These are phyloP conservation scores for Talaromyces sp. DNA, from an alignment of 2,329 filamentous ascomycete genomes.

Conservation along the genomic window DNA sequence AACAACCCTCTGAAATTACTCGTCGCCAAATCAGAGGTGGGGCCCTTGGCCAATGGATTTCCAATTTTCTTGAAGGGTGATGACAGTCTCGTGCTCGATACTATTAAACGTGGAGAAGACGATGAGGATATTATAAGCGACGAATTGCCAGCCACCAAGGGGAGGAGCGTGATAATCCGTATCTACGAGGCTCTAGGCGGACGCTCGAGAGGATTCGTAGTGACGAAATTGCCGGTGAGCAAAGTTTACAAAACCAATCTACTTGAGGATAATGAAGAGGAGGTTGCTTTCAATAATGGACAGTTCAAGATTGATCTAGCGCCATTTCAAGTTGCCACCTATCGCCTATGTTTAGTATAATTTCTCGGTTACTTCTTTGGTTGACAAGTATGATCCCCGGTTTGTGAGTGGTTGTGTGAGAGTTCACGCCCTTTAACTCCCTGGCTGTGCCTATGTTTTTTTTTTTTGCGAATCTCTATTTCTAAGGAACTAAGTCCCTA, in stretches of 20 bases:
- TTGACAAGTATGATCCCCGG: neutral
- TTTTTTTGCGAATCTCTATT: neutral
- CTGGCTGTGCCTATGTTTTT: neutral
- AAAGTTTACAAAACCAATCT: conserved; percentile 79
- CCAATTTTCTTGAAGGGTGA: conserved; percentile 65
- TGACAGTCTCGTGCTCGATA: conserved; percentile 73
- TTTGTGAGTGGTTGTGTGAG: neutral
- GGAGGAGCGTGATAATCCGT: conserved; percentile 75
- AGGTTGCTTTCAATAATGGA: conserved; percentile 49
- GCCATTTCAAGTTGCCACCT: conserved; percentile 86
- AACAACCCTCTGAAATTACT: conserved; percentile 68
- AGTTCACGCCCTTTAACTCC: neutral
- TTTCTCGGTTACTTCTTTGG: neutral
- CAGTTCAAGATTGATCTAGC: conserved; percentile 61
- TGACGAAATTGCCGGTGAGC: conserved; percentile 66
- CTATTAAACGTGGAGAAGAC: conserved; percentile 88
- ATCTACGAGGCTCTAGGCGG: conserved; percentile 89
- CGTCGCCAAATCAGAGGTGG: conserved; percentile 40
- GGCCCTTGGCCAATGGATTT: neutral
- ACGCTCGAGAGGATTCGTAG: conserved; percentile 66
- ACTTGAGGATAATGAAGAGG: conserved; percentile 79
- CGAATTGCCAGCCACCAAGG: conserved; percentile 62
- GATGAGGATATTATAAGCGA: conserved; percentile 64
- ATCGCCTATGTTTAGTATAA: conserved; percentile 50
- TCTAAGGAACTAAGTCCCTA: neutral